These are phyloP conservation scores for Rhizophora mangle DNA, from an alignment of 345 rosid species.

Conservation along the genomic window DNA sequence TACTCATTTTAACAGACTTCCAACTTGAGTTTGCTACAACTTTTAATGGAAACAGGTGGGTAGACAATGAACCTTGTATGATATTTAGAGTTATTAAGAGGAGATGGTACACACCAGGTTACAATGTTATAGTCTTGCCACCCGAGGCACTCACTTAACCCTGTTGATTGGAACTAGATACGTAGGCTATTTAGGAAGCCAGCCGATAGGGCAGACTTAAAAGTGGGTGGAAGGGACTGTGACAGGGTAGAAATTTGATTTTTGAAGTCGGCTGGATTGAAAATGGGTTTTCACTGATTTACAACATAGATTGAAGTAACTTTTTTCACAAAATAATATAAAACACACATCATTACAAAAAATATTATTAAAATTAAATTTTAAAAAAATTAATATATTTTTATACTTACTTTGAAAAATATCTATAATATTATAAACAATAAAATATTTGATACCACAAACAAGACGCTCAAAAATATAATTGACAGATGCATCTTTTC, in stretches of 20 bases:
- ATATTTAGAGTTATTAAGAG: neutral
- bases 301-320: too few relatives aligned
- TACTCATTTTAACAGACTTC: neutral
- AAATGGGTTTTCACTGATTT: conserved; percentile 6
- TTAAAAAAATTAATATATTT: too few relatives aligned
- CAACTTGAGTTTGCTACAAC: neutral
- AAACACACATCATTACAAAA: too few relatives aligned
- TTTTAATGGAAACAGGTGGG: conserved; percentile 4
- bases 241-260: conserved; percentile 17
- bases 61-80: conserved; percentile 1
- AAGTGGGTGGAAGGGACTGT: conserved; percentile 13
- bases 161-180: neutral
- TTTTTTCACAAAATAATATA: too few relatives aligned
- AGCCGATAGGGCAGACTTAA: neutral
- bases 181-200: neutral
- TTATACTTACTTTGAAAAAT: too few relatives aligned
- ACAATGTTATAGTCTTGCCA: neutral
- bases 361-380: too few relatives aligned
- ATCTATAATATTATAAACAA: too few relatives aligned
- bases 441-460: too few relatives aligned
- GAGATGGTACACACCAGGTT: neutral
- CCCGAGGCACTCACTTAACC: neutral
- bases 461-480: too few relatives aligned
- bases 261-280: conserved; percentile 44
- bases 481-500: too few relatives aligned